A percentile compares a stretch with the other conserved stretches of the same genome.
phyloP scores from a whole-genome alignment of 139 green algal species.

The Tetradesmus lagerheimii region DNA sequence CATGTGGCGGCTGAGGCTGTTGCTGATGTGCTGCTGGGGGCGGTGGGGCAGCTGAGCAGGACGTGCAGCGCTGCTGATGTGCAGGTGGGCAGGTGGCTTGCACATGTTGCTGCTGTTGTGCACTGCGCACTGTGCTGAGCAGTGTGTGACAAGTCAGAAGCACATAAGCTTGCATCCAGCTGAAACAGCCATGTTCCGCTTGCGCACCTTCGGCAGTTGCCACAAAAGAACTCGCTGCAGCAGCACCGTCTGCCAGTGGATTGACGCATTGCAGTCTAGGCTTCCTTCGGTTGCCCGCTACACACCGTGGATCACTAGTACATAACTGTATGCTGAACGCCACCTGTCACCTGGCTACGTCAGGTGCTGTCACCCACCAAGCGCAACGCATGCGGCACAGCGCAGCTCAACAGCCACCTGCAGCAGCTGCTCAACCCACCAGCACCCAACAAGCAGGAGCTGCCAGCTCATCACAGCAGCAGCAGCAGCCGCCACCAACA shows the following conservation, averaged over 20 bases:
- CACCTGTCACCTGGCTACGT: conserved; percentile 13
- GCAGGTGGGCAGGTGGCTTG: too few relatives aligned
- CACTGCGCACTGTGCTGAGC: neutral
- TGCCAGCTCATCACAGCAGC: neutral
- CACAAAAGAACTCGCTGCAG: too few relatives aligned
- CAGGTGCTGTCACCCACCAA: conserved; percentile 83
- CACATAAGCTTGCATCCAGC: too few relatives aligned
- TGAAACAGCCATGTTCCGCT: too few relatives aligned
- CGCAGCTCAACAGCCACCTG: conserved; percentile 71
- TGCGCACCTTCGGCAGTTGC: too few relatives aligned
- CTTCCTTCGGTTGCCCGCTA: too few relatives aligned
- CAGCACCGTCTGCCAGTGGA: too few relatives aligned
- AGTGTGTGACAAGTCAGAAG: too few relatives aligned
- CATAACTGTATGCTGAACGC: neutral
- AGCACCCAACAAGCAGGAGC: too few relatives aligned
- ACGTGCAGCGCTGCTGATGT: conserved; percentile 29
- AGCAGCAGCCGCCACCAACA: conserved; percentile 1
- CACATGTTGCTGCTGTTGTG: too few relatives aligned
- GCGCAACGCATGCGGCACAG: conserved; percentile 53
- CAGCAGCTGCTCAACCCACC: conserved; percentile 80
- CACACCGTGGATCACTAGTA: too few relatives aligned
- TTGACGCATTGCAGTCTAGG: too few relatives aligned
- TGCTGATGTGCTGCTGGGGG: neutral
- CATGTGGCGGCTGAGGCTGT: neutral
- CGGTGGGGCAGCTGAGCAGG: conserved; percentile 33